These are phyloP conservation scores for Daldinia loculata DNA, from an alignment of 495 filamentous ascomycete species.

Conservation along the genomic window DNA sequence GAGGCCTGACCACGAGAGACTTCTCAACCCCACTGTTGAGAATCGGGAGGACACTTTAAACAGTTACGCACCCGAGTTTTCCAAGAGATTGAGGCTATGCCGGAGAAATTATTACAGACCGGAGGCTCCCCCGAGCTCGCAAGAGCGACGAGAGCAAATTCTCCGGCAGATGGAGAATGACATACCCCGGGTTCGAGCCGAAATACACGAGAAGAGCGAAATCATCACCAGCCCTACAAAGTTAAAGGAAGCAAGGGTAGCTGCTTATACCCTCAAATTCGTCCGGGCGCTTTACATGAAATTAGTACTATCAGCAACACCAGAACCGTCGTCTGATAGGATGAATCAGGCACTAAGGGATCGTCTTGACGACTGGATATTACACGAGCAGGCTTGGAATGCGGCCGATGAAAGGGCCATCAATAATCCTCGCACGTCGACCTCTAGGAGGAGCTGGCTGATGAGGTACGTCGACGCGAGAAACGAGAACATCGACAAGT, in stretches of 20 bases:
- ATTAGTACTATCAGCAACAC: conserved; percentile 14
- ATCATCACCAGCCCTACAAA: neutral
- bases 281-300: conserved; percentile 27
- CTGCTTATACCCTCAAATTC: conserved; percentile 12
- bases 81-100: neutral
- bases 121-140: conserved; percentile 3
- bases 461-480: neutral
- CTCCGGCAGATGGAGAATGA: neutral
- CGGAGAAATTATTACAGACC: conserved; percentile 5
- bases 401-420: conserved; percentile 7
- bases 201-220: neutral
- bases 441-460: neutral
- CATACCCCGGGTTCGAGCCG: neutral
- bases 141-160: neutral
- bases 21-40: conserved; percentile 23
- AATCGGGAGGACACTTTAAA: conserved; percentile 11
- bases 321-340: neutral
- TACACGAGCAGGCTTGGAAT: conserved; percentile 27
- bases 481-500: neutral
- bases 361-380: conserved; percentile 37
- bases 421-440: neutral
- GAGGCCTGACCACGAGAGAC: neutral
- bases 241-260: conserved; percentile 13
- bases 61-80: conserved; percentile 6
- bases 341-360: conserved; percentile 3